Evolutionary conservation across 768 basidiomycete species (phyloP).

Genomic region (Agaricus subrufescens): DNA sequence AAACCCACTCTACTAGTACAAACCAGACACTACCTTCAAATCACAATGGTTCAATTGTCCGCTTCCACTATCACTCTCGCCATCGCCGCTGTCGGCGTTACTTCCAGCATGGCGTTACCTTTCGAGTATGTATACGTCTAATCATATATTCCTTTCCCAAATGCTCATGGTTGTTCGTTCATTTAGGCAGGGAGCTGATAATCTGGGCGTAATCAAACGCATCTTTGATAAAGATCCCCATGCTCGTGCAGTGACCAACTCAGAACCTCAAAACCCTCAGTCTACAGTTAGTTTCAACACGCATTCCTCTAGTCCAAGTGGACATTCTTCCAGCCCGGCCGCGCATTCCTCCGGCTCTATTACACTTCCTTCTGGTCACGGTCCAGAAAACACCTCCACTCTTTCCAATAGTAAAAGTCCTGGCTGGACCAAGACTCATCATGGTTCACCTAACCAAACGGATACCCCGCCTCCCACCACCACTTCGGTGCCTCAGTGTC

Average conservation of each 20-base stretch:
- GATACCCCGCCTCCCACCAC: background rate
- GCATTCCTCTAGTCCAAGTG: too few relatives aligned
- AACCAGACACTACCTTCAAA: too few relatives aligned
- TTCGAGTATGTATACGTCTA: background rate
- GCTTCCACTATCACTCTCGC: constrained; percentile 1
- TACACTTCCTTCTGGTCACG: background rate
- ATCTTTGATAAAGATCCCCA: background rate
- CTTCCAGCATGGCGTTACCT: background rate
- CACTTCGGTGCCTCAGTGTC: background rate
- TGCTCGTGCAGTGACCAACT: too few relatives aligned
- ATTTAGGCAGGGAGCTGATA: background rate
- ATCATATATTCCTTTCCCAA: too few relatives aligned
- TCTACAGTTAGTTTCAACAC: too few relatives aligned
- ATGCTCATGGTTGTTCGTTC: too few relatives aligned
- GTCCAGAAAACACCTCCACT: background rate
- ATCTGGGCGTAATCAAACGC: background rate
- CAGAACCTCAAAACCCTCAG: too few relatives aligned
- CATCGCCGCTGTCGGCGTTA: background rate
- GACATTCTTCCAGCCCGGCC: too few relatives aligned
- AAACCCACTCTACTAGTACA: too few relatives aligned
- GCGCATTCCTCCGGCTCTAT: too few relatives aligned
- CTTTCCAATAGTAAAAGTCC: too few relatives aligned
- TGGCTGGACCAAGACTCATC: background rate
- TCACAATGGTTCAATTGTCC: background rate
- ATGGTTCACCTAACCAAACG: background rate